phyloP scores from a whole-genome alignment of 192 early-diverging fungal genomes.

The Podila clonocystis region DNA sequence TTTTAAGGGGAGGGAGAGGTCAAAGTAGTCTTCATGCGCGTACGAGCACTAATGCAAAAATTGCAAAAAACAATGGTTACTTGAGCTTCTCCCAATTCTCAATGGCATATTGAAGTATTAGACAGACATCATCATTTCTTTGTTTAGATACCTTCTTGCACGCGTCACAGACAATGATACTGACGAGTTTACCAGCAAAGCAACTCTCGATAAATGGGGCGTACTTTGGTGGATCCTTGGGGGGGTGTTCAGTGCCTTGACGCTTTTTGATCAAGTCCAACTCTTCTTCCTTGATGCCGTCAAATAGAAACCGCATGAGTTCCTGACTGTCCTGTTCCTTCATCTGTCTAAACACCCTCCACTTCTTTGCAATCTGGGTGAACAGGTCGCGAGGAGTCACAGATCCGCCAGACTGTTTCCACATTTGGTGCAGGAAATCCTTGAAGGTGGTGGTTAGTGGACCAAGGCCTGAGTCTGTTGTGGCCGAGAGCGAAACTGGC shows the following conservation, averaged over 20 bases:
- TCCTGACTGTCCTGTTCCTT: conserved; percentile 81
- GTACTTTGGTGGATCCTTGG: conserved; percentile 5
- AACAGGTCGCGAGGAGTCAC: conserved; percentile 68
- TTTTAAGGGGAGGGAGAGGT: conserved; percentile 66
- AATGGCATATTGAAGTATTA: not conserved
- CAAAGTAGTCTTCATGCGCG: conserved; percentile 70
- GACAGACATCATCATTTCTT: not conserved
- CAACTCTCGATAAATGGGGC: conserved; percentile 68
- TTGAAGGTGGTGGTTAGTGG: conserved; percentile 45
- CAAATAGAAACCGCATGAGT: conserved; percentile 71
- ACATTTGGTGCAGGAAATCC: conserved; percentile 45
- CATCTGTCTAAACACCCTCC: conserved; percentile 65
- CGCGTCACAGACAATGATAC: conserved; percentile 71
- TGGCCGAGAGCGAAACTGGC: conserved; percentile 12
- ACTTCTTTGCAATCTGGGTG: conserved; percentile 62
- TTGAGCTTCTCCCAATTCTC: not conserved
- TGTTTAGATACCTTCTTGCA: conserved; percentile 59
- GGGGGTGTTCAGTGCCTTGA: not conserved
- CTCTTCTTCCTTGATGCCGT: conserved; percentile 69
- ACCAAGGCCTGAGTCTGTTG: conserved; percentile 14
- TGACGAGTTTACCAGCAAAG: conserved; percentile 75
- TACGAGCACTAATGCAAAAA: conserved; percentile 50
- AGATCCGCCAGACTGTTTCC: conserved; percentile 45
- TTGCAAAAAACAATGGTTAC: too few species aligned
- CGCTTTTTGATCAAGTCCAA: conserved; percentile 22